Evolutionary conservation across 345 rosid species (phyloP), one percentile per base, ranked within the genome.

Genomic region (Atalantia buxifolia): DNA sequence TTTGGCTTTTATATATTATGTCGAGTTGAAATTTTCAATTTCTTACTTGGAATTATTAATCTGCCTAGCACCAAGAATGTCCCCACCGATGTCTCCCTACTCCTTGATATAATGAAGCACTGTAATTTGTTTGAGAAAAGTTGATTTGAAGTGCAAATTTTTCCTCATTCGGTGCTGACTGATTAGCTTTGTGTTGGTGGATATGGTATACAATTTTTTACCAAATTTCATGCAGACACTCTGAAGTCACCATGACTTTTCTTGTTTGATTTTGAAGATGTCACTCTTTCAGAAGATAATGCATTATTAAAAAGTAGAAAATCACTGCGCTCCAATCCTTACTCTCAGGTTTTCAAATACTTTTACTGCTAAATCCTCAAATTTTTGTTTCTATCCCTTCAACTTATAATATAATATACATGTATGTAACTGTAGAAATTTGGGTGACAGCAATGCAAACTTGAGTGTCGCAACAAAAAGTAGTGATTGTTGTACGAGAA

Each of bases 121-220:
- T 36, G 72, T 74, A 45, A 70, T 63, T 59, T 35, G 69, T 69
- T 69, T 63, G 74, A 56, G 69, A 16, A 28, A 70, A 10, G 14
- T 22, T 38, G 10, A 31, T 73, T 68, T 16, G n/a, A 9, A 45
- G 74, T 22, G 66, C 61, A 64, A 2, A 18, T 1, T 53, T 76
- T 61, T 67, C 18, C 74, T 8, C 78, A 24, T 79, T 72, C 76
- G 63, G 78, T 42, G 53, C 48, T 56, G 73, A 40, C 66, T 48
- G 59, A 27, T n/a, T 61, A 24, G 75, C 30, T 40, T 7, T 45
- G 55, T 25, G 56, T 45, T 9, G 30, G 19, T 70, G 14, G 4
- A 30, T 19, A 22, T 71, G 14, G 53, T n/a, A 57, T 7, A n/a
- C 35, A 73, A 7, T 1, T 19, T 36, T 74, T 38, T 69, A 74